Conservation (phyloP, 2,329 filamentous ascomycete species). For the Graphilbum fragrans region DNA sequence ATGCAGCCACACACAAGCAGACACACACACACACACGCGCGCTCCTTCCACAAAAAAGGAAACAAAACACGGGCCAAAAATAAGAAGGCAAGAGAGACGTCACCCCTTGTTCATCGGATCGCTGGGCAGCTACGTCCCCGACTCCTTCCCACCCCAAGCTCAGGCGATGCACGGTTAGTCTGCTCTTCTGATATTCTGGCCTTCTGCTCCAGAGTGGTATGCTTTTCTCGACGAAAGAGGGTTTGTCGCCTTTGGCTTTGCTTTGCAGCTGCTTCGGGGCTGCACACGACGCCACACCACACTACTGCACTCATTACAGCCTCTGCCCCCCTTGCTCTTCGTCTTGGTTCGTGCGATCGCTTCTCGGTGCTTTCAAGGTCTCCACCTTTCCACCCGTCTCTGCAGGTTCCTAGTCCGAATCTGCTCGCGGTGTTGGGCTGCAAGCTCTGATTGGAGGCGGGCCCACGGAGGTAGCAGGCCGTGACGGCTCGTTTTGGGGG, state of each 20-base stretch:
- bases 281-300: too few species aligned
- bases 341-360: background rate
- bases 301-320: too few species aligned
- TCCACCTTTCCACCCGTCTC: slow-evolving; percentile 1
- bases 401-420: slow-evolving; percentile 1
- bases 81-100: too few species aligned
- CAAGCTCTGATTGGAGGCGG: slow-evolving; percentile 3
- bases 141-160: background rate
- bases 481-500: too few species aligned
- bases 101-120: too few species aligned
- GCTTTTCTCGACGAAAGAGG: too few species aligned
- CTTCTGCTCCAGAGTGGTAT: too few species aligned
- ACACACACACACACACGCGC: too few species aligned
- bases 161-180: too few species aligned
- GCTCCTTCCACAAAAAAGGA: background rate
- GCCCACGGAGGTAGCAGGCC: background rate
- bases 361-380: background rate
- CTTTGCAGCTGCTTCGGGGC: too few species aligned
- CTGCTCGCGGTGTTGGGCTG: background rate
- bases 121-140: background rate
- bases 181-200: background rate
- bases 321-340: background rate
- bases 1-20: background rate
- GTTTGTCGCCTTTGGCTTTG: too few species aligned
- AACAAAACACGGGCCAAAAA: background rate